A percentile compares a stretch with the other conserved stretches of the same genome.
phyloP scores from a whole-genome alignment of 495 filamentous ascomycete genomes.

The Gamarada debralockiae region DNA sequence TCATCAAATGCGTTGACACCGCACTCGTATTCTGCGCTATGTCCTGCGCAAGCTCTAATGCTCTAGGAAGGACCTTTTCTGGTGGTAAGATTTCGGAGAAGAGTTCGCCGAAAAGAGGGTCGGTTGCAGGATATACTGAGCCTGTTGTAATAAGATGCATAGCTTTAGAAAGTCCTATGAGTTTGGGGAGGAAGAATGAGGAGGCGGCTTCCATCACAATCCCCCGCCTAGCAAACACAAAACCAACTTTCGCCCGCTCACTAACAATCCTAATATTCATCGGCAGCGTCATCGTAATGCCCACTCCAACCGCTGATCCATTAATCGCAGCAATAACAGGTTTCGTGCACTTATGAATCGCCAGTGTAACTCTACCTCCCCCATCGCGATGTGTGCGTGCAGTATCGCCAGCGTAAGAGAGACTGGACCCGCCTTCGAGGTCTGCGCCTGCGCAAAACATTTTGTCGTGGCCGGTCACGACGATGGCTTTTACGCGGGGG shows the following conservation, averaged over 20 bases:
- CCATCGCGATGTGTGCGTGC: conserved; percentile 32
- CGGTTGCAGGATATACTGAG: conserved; percentile 34
- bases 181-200: conserved; percentile 59
- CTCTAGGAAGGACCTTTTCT: conserved; percentile 48
- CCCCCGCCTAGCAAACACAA: conserved; percentile 60
- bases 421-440: conserved; percentile 43
- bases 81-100: conserved; percentile 52
- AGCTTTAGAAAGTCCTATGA: conserved; percentile 54
- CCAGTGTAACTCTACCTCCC: conserved; percentile 53
- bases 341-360: conserved; percentile 59
- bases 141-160: conserved; percentile 53
- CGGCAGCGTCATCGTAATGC: conserved; percentile 65
- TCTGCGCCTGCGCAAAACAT: conserved; percentile 67
- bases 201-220: conserved; percentile 60
- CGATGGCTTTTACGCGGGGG: conserved; percentile 51
- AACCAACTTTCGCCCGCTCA: conserved; percentile 54
- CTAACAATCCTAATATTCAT: conserved; percentile 54
- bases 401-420: conserved; percentile 22
- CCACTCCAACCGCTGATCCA: conserved; percentile 62
- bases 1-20: conserved; percentile 51
- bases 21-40: conserved; percentile 54
- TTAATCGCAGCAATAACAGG: conserved; percentile 63
- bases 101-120: conserved; percentile 43
- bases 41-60: conserved; percentile 53
- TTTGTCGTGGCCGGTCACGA: conserved; percentile 51